phyloP scores from a whole-genome alignment of 306 rosid genomes.

The Pyrus pyrifolia region DNA sequence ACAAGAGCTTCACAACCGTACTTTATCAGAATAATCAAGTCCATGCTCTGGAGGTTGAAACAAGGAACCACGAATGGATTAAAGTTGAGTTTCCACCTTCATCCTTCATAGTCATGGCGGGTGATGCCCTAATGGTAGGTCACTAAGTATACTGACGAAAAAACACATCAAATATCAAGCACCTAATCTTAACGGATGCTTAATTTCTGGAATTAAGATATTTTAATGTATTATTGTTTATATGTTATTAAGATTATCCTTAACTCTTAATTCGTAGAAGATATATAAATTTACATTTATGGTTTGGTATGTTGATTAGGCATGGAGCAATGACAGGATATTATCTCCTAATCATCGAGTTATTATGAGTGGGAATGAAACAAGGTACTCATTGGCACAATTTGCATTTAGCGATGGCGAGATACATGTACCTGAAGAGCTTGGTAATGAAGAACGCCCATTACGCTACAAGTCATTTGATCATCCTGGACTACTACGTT shows the following conservation, averaged over 20 bases:
- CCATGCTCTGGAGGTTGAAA: constrained; percentile 57
- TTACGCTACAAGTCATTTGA: constrained; percentile 54
- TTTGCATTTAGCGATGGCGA: constrained; percentile 56
- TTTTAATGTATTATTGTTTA: no score
- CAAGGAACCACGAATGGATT: constrained; percentile 57
- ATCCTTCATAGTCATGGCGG: constrained; percentile 58
- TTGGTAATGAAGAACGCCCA: constrained; percentile 58
- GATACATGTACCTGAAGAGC: constrained; percentile 48
- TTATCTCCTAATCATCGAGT: constrained; percentile 60
- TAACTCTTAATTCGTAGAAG: neutral
- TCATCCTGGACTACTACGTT: constrained; percentile 46
- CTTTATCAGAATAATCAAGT: constrained; percentile 61
- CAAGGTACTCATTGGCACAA: constrained; percentile 54
- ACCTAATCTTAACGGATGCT: neutral
- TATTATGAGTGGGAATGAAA: constrained; percentile 47
- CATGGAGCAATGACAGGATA: constrained; percentile 82
- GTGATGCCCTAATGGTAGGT: constrained; percentile 62
- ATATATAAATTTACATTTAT: no score
- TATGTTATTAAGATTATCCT: no score
- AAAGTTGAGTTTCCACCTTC: constrained; percentile 50
- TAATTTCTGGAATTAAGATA: no score
- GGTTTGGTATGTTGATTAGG: constrained; percentile 24
- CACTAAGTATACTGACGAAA: no score
- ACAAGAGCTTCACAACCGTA: constrained; percentile 78
- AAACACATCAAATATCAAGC: no score